Evolutionary conservation across 176 grass and related monocot genomes (phyloP).

Genomic region (Elymus sibiricus): DNA sequence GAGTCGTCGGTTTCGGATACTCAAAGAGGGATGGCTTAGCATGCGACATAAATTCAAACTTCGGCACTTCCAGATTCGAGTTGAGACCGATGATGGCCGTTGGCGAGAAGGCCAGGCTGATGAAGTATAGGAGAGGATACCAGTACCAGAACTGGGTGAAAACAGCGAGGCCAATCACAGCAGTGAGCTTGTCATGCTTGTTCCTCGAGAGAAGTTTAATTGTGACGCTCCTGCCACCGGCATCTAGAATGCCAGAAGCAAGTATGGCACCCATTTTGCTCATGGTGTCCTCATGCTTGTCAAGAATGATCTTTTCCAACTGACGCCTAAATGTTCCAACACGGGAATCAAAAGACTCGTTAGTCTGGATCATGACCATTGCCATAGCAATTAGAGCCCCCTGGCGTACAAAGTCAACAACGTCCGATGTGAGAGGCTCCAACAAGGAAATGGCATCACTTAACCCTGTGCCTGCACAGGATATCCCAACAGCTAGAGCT

Average conservation of each 20-base stretch:
- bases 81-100: conserved; percentile 96
- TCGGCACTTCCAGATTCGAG: conserved; percentile 84
- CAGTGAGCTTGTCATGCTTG: conserved; percentile 94
- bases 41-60: conserved; percentile 92
- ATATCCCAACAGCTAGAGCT: conserved; percentile 97
- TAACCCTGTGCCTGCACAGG: conserved; percentile 88
- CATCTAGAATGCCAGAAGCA: conserved; percentile 95
- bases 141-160: conserved; percentile 99
- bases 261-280: conserved; percentile 99
- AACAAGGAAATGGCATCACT: conserved; percentile 98
- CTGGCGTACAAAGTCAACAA: conserved; percentile 97
- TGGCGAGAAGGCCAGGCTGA: conserved; percentile 91
- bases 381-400: conserved; percentile 99
- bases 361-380: conserved; percentile 99
- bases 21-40: conserved; percentile 90
- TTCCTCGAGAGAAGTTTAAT: conserved; percentile 86
- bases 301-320: conserved; percentile 97
- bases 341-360: conserved; percentile 86
- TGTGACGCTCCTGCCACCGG: conserved; percentile 94
- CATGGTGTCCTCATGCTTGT: conserved; percentile 99
- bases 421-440: conserved; percentile 98
- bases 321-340: conserved; percentile 95
- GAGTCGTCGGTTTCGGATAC: conserved; percentile 72
- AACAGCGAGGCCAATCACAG: conserved; percentile 87
- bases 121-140: conserved; percentile 95